phyloP scores from a whole-genome alignment of 2,329 filamentous ascomycete genomes.

The Diaporthe australafricana region DNA sequence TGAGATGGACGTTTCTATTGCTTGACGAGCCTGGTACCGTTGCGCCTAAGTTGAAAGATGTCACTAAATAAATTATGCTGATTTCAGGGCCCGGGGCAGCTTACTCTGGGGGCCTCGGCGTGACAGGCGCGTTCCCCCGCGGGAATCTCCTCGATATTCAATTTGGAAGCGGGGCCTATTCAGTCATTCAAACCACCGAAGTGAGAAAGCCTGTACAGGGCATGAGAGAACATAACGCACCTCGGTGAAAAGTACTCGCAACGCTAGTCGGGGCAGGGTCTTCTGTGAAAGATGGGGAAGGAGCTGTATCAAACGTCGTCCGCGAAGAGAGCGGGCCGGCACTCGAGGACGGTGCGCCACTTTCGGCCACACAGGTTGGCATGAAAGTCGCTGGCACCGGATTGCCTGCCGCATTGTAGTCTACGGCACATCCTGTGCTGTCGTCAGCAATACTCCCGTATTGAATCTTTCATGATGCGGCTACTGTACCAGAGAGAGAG shows the following conservation, averaged over 20 bases:
- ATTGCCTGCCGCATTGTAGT: slow-evolving; percentile 18
- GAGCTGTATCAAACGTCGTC: background rate
- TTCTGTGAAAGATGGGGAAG: too few relatives aligned
- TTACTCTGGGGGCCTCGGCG: background rate
- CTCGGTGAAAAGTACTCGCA: background rate
- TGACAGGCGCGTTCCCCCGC: background rate
- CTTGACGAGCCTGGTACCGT: background rate
- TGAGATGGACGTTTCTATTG: background rate
- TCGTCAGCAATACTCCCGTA: background rate
- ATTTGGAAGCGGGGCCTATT: background rate
- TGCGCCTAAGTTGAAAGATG: background rate
- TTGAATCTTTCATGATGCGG: background rate
- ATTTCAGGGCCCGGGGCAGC: too few relatives aligned
- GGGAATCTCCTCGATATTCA: background rate
- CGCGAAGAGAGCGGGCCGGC: background rate
- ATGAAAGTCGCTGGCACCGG: background rate
- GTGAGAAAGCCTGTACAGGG: background rate
- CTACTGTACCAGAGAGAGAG: background rate
- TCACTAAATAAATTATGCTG: background rate
- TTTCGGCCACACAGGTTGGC: background rate
- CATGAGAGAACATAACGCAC: background rate
- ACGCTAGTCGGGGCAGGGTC: background rate
- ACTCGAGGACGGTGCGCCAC: background rate
- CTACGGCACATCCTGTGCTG: slow-evolving; percentile 1
- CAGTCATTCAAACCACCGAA: background rate